Evolutionary conservation across 2,329 filamentous ascomycete species (phyloP), one percentile per base, ranked within the genome.

Genomic region (Aspergillus cejpii): DNA sequence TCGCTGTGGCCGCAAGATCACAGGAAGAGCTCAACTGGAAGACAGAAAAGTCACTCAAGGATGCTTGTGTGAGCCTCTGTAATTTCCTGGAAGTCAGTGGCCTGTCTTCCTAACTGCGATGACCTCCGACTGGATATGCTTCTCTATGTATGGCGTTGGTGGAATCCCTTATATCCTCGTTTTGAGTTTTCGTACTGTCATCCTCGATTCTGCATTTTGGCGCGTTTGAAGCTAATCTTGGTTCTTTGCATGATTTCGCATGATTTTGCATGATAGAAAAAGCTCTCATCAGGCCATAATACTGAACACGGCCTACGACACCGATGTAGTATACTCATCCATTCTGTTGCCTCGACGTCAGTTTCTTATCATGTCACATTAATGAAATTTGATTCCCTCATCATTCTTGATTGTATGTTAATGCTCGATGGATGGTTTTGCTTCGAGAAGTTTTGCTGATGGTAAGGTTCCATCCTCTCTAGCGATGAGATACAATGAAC

Each of bases 1-100:
- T 69, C 28, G 66, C 66, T 23, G 61, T 63, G 21, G 61, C 63
- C 34, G 52, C 56, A 15, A 55, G 65, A 23, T 65, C 65, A 2
- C 48, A 79, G 47, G 70, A 77, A 58, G 82, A 85, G 65, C 70
- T 85, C 37, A 61, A 65, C 44, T 70, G 62, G 58, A 63, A 66
- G 47, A 67, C 66, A 6, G 54, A 67, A 37, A 67, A 67, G 52
- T 57, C 62, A 5, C 44, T 69, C 45, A 58, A 52, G 28, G 63
- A 69, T 51, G 66, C 65, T 6, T 69, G 66, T 45, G 45, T 51
- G 33, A 66, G 63, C 44, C 62, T 68, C 36, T 67, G 63, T 48
- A 65, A 63, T 48, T 67, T 67, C 47, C 45, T 67, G 29, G 48
- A 61, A 41, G 55, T 64, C 27, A 66, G 61, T 36, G 60, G 59